Evolutionary conservation across 306 rosid genomes (phyloP), one percentile per base, ranked within the genome.

Genomic region (Vigna angularis): DNA sequence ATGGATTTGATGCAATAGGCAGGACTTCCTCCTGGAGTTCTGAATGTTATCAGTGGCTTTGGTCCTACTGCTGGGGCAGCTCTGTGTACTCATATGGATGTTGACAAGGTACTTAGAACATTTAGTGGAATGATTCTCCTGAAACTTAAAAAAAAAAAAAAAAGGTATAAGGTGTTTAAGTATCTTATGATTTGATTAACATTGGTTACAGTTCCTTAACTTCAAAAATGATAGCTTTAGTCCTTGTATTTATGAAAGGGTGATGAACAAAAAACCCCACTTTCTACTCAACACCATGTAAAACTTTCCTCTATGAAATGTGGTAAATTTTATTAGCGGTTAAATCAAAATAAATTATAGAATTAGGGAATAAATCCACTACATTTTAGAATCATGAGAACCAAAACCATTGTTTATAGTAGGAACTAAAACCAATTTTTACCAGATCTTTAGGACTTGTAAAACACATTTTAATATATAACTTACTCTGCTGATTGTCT

Each of bases 21-120:
- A 64, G 97, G 97, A 72, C 91, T 90, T 79, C 97, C 97, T 77
- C 78, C 83, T 16, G 97, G 95, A 55, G 97, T 87, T 83, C 55
- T 92, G 47, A 92, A 92, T 76, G 57, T 92, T 45, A 68, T 88
- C 81, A 83, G 89, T 69, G 97, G 97, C 73, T 92, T 73, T 36
- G 95, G 97, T 72, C 95, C 91, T 12, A 85, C 90, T 66, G 91
- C 90, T 40, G 97, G 97, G 75, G 93, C 91, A 50, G 89, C 95
- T 49, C 78, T 92, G 70, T 86, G 90, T 66, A 88, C 88, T 42
- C 97, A 92, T 73, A 92, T 84, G 97, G 87, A 85, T 56, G 90
- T 92, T 77, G 95, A 90, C 72, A 92, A 92, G 93, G 97, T 91
- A 85, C 34, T 51, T 22, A 40, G 14, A 13, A 63, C 9, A 50